These are phyloP conservation scores for Rhinocladiella mackenziei DNA, from an alignment of 2,329 filamentous ascomycete genomes.

Conservation along the genomic window DNA sequence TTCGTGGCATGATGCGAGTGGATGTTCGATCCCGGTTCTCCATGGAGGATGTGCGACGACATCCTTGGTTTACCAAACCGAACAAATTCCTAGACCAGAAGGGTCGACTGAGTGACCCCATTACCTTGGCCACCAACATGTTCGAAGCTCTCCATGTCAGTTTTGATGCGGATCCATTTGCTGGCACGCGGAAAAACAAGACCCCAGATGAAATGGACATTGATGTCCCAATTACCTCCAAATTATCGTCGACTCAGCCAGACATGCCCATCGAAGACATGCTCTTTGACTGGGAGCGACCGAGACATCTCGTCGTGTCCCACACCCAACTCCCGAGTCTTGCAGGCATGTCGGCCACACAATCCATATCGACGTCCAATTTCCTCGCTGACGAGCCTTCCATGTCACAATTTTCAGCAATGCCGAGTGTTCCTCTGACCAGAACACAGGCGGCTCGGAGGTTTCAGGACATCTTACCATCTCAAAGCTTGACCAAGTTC, in stretches of 20 bases:
- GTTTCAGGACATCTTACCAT: constrained; percentile 87
- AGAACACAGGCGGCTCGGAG: constrained; percentile 83
- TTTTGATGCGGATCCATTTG: constrained; percentile 65
- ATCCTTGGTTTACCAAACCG: constrained; percentile 87
- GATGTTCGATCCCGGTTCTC: constrained; percentile 71
- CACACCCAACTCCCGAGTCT: constrained; percentile 24
- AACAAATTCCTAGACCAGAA: constrained; percentile 73
- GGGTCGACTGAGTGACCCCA: constrained; percentile 71
- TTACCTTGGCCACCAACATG: constrained; percentile 90
- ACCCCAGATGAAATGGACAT: constrained; percentile 64
- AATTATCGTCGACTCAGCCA: constrained; percentile 79
- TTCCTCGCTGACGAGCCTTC: constrained; percentile 78
- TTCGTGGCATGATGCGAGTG: constrained; percentile 89
- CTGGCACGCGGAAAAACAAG: constrained; percentile 38
- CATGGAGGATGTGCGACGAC: constrained; percentile 79
- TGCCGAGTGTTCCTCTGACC: constrained; percentile 71
- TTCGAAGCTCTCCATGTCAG: constrained; percentile 86
- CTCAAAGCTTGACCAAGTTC: constrained; percentile 84
- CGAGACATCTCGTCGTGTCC: constrained; percentile 51
- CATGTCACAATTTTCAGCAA: constrained; percentile 75
- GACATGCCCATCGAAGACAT: constrained; percentile 70
- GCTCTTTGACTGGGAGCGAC: constrained; percentile 84
- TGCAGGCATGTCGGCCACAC: constrained; percentile 40
- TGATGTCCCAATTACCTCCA: constrained; percentile 49
- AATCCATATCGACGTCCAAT: constrained; percentile 39